phyloP scores from a whole-genome alignment of 192 early-diverging fungal genomes.

The Podila epicladia region DNA sequence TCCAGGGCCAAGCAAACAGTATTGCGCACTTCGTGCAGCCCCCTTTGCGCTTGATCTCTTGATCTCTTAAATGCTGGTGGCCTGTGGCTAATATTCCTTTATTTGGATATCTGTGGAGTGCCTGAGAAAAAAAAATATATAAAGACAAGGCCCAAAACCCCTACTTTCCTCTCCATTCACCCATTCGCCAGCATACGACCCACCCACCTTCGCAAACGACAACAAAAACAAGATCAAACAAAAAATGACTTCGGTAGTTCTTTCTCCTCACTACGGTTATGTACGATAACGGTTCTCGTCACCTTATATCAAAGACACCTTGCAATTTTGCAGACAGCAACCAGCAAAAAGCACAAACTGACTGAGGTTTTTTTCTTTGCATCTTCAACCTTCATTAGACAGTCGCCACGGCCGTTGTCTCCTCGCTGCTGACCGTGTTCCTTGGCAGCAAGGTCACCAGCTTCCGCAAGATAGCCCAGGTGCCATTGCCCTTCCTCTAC shows the following conservation, averaged over 20 bases:
- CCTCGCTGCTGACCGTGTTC: constrained; percentile 45
- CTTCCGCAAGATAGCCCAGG: constrained; percentile 64
- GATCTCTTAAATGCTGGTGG: too few relatives aligned
- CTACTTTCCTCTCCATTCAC: background rate
- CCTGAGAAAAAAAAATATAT: too few relatives aligned
- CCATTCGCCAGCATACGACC: background rate
- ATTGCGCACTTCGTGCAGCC: too few relatives aligned
- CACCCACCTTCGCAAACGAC: background rate
- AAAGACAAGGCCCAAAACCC: too few relatives aligned
- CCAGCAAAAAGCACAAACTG: too few relatives aligned
- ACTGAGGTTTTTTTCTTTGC: too few relatives aligned
- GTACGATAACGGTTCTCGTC: constrained; percentile 36
- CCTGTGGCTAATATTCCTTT: too few relatives aligned
- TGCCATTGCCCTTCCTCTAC: constrained; percentile 77
- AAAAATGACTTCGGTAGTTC: constrained; percentile 48
- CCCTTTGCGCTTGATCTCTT: too few relatives aligned
- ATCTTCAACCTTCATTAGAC: constrained; percentile 26
- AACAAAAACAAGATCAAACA: background rate
- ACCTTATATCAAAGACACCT: too few relatives aligned
- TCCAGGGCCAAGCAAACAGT: too few relatives aligned
- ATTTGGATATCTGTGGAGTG: too few relatives aligned
- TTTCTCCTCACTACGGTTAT: constrained; percentile 66
- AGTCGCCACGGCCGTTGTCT: constrained; percentile 36
- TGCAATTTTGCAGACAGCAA: too few relatives aligned
- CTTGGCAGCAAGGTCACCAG: constrained; percentile 60